These are phyloP conservation scores for Pelargonium nanum DNA, from an alignment of 345 rosid species.

Conservation along the genomic window DNA sequence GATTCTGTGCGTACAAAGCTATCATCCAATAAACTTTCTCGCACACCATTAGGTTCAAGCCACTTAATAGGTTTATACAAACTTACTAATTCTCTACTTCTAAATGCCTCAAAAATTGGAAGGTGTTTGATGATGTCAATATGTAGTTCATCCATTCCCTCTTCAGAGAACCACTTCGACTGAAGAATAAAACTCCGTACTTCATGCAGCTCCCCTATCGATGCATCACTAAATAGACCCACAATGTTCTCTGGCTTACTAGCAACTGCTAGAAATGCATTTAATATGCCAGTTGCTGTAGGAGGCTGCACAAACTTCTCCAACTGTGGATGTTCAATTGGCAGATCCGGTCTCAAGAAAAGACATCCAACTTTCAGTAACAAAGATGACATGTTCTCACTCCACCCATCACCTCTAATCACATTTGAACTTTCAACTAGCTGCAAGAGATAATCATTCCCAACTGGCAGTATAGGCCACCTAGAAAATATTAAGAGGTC, in stretches of 20 bases:
- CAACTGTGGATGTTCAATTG: conserved; percentile 71
- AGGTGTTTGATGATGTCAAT: conserved; percentile 59
- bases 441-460: conserved; percentile 51
- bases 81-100: conserved; percentile 56
- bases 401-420: conserved; percentile 78
- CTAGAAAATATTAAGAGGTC: conserved; percentile 73
- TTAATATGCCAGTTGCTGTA: conserved; percentile 70
- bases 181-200: conserved; percentile 81
- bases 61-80: conserved; percentile 58
- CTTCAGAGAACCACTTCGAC: conserved; percentile 82
- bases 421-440: conserved; percentile 64
- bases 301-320: conserved; percentile 79
- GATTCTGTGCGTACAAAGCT: conserved; percentile 80
- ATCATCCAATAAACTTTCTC: conserved; percentile 73
- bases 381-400: conserved; percentile 85
- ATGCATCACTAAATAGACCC: conserved; percentile 49
- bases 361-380: conserved; percentile 74
- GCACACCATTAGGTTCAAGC: conserved; percentile 74
- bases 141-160: conserved; percentile 51
- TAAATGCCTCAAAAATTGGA: conserved; percentile 77
- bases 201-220: conserved; percentile 82
- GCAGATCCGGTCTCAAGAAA: conserved; percentile 57
- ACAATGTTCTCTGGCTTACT: conserved; percentile 47
- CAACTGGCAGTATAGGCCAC: conserved; percentile 96
- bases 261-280: conserved; percentile 66